Conservation (phyloP, 2,329 filamentous ascomycete genomes). For the Penicillium hesseltinei region DNA sequence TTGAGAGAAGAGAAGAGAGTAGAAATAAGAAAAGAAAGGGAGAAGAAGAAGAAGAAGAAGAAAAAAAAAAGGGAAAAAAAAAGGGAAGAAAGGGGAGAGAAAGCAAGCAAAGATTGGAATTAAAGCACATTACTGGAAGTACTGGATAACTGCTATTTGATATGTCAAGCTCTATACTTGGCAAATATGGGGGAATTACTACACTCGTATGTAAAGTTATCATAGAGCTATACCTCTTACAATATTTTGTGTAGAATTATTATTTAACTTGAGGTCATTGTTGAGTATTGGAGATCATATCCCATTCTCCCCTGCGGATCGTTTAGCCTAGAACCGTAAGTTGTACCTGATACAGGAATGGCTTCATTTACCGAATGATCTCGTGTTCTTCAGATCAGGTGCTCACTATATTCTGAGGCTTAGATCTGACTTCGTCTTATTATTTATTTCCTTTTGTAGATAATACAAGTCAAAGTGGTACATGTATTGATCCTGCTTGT, state of each 20-base stretch:
- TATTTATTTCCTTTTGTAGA: background rate
- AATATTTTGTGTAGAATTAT: background rate
- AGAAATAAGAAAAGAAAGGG: constrained; percentile 10
- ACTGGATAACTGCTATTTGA: background rate
- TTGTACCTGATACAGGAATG: background rate
- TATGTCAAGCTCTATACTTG: constrained; percentile 1
- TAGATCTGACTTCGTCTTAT: background rate
- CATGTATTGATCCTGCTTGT: background rate
- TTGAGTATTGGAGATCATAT: constrained; percentile 1
- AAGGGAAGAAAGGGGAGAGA: constrained; percentile 28
- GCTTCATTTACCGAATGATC: background rate
- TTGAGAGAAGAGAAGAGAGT: constrained; percentile 8
- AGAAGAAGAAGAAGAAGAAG: constrained; percentile 9
- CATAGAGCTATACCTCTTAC: background rate
- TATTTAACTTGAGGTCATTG: background rate
- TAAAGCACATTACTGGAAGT: constrained; percentile 1
- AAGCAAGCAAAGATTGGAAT: constrained; percentile 23
- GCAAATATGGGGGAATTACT: background rate
- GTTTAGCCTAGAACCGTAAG: background rate
- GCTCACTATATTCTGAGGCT: background rate
- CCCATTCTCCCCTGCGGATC: background rate
- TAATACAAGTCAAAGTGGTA: background rate
- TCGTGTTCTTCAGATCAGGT: background rate
- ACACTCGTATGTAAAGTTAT: background rate
- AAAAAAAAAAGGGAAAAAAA: constrained; percentile 12